These are phyloP conservation scores for Closterium sp. DNA, from an alignment of 139 green algal species.

Conservation along the genomic window DNA sequence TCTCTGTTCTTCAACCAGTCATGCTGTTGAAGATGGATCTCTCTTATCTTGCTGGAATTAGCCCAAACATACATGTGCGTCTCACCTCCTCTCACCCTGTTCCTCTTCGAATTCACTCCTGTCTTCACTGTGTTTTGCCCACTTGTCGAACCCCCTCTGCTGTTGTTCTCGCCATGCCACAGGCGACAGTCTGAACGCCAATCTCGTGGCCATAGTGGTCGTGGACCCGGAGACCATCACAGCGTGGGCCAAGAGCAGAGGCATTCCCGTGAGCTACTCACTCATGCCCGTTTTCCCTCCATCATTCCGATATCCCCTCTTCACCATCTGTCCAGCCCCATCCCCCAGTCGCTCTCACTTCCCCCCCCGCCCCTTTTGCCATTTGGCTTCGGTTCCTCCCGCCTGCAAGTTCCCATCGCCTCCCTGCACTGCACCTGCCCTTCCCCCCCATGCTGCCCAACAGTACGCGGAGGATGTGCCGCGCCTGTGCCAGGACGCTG, in stretches of 20 bases:
- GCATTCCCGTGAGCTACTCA: constrained; percentile 22
- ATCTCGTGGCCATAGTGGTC: constrained; percentile 73
- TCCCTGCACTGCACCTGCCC: not conserved
- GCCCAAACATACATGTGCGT: no score
- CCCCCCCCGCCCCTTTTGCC: no score
- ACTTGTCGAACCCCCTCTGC: not conserved
- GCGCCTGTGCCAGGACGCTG: constrained; percentile 39
- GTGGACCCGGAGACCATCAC: constrained; percentile 84
- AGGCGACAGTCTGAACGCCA: constrained; percentile 55
- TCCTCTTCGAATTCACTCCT: no score
- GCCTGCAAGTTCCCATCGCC: not conserved
- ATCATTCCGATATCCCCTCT: not conserved
- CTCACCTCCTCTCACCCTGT: no score
- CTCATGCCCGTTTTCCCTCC: not conserved
- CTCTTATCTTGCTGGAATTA: no score
- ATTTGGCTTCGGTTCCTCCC: not conserved
- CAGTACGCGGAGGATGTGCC: constrained; percentile 28
- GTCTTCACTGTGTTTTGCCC: not conserved
- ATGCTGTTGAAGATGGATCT: no score
- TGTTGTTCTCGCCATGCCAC: not conserved
- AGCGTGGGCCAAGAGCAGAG: constrained; percentile 52
- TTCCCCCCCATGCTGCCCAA: not conserved
- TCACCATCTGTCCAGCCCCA: not conserved
- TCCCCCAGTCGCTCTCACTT: not conserved
- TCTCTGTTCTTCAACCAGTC: no score